Conservation (phyloP, 352 stramenopile species). For the Aphanomyces cochlioides region DNA sequence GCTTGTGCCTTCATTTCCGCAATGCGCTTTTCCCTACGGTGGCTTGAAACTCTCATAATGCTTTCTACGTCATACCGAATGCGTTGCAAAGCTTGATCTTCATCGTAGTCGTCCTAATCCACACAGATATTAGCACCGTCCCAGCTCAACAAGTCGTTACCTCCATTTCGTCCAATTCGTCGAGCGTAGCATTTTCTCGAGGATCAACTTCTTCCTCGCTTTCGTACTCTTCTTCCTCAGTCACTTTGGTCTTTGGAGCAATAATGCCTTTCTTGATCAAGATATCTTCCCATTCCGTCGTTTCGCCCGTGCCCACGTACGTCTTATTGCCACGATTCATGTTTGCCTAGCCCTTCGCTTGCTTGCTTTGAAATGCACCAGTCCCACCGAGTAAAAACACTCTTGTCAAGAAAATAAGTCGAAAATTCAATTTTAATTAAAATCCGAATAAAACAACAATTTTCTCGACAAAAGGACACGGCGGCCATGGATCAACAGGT, state of each 20-base stretch:
- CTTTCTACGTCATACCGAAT: slow-evolving; percentile 43
- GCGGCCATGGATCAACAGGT: too few relatives aligned
- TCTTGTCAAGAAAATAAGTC: too few relatives aligned
- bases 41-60: neutral
- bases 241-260: slow-evolving; percentile 84
- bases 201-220: slow-evolving; percentile 49
- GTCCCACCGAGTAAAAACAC: too few relatives aligned
- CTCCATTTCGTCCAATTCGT: slow-evolving; percentile 83
- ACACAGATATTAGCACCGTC: neutral
- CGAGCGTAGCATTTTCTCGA: slow-evolving; percentile 73
- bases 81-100: slow-evolving; percentile 65
- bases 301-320: slow-evolving; percentile 85
- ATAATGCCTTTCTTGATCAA: slow-evolving; percentile 86
- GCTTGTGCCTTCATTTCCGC: slow-evolving; percentile 83
- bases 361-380: too few relatives aligned
- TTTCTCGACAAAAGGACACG: too few relatives aligned
- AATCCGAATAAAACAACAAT: too few relatives aligned
- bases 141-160: slow-evolving; percentile 31
- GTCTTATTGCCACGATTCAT: slow-evolving; percentile 73
- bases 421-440: too few relatives aligned
- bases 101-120: slow-evolving; percentile 74
- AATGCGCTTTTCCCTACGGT: slow-evolving; percentile 67
- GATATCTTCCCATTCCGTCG: slow-evolving; percentile 88
- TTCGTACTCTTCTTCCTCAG: slow-evolving; percentile 55
- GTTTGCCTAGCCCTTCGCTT: neutral